Conservation (phyloP, 1,284 basidiomycete species). For the Cryptococcus wingfieldii region DNA sequence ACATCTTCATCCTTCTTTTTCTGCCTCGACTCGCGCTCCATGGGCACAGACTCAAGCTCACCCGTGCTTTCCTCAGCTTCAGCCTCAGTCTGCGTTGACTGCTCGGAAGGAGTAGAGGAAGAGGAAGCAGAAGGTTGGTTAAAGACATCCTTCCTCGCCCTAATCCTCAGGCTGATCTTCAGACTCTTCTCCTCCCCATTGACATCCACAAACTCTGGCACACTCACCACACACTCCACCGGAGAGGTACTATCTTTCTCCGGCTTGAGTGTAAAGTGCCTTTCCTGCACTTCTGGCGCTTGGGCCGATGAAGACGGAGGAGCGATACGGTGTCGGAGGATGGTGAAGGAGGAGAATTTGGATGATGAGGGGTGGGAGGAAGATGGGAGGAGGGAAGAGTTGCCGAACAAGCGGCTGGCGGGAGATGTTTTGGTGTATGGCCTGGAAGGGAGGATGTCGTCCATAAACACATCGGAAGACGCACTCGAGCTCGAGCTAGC, state of each 20-base stretch:
- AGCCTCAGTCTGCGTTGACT: neutral
- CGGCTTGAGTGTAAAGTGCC: slow-evolving; percentile 29
- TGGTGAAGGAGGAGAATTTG: slow-evolving; percentile 20
- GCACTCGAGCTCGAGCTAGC: neutral
- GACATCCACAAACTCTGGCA: slow-evolving; percentile 45
- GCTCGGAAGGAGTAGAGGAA: neutral
- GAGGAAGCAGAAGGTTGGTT: neutral
- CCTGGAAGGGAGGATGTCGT: slow-evolving; percentile 1
- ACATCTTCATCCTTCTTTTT: slow-evolving; percentile 11
- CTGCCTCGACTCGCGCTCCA: slow-evolving; percentile 9
- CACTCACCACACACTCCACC: slow-evolving; percentile 39
- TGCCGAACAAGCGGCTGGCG: slow-evolving; percentile 10
- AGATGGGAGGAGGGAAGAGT: slow-evolving; percentile 10
- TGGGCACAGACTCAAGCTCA: slow-evolving; percentile 12
- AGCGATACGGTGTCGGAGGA: slow-evolving; percentile 38
- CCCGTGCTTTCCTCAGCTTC: neutral
- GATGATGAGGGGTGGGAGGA: slow-evolving; percentile 3
- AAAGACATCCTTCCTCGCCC: slow-evolving; percentile 19
- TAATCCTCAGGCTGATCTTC: slow-evolving; percentile 33
- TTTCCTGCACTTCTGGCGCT: slow-evolving; percentile 7
- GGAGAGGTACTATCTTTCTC: slow-evolving; percentile 21
- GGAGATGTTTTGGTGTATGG: slow-evolving; percentile 2
- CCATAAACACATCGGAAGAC: neutral
- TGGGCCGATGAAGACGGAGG: slow-evolving; percentile 6
- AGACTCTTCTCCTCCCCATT: slow-evolving; percentile 32